Base-by-base conservation (phyloP, 768 basidiomycete genomes). In the Lactarius sp. region DNA sequence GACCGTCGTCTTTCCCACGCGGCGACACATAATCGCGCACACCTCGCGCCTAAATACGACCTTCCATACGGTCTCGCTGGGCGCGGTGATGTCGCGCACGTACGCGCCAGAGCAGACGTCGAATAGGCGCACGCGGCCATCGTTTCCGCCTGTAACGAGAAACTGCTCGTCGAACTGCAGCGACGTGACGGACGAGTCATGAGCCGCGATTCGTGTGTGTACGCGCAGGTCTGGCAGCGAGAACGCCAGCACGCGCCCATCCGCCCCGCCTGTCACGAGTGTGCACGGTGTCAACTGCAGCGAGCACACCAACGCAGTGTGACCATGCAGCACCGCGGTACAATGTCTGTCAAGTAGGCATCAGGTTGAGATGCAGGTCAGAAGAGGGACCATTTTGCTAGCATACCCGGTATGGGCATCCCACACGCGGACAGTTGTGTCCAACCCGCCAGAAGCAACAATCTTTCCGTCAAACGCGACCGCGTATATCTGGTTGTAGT, bases 401-500 rank as follows among this genome's bases (percentile, higher is more conserved):
- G 81, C 81, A 65, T 84, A 83, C 0, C 84, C 83, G 0, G 90
- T 78, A 59, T 91, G 81, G 6, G 88, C 91, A 69, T 99, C 96
- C 96, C 96, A 99, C 55, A 97, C 88, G 71, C 97, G 96, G 59
- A 98, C 94, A 20, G 97, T 94, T 67, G 98, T 98, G 74, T 98
- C 97, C 71, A 98, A 97, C 0, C 94, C 96, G 2, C 96, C 96
- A 68, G 92, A 94, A 0, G 96, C 96, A 27, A 99, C 80, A 20
- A 96, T 78, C 73, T 94, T 88, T 0, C 94, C 93, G 68, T 95
- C 95, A 2, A 79, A 98, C 61, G 86, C 87, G 57, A 98, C 71
- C 3, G 95, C 94, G 72, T 95, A 98, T 13, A 97, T 92, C 73
- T 98, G 96, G 0, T 92, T 94, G 0, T 84, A 86, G 70, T 99